Base-by-base conservation (phyloP, 129 eudicot species). In the Arctium minus region DNA sequence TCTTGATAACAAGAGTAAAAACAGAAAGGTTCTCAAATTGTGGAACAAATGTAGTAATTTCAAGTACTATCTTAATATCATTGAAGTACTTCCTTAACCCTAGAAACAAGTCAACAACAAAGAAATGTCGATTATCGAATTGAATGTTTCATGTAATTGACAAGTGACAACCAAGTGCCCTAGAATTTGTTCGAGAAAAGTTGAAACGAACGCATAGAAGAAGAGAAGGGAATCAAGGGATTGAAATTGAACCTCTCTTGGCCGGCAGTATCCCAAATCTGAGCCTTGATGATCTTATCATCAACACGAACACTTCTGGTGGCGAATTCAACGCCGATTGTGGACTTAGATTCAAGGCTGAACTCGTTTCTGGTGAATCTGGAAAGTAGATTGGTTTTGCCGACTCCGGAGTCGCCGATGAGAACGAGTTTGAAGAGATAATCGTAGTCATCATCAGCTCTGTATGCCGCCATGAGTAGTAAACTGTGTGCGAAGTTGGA, bases 401-500 rank as follows among this genome's bases (percentile, higher is more conserved):
- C 94, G 74, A 90, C 94, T n/a, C 94, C 94, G 30, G 92, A 90
- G 35, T 90, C 94, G 1, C 94, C 94, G 88, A 88, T 90, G 56
- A 90, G 77, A 32, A 90, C 92, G 73, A 90, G 81, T 81, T 90
- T 90, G 85, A 86, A 88, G 12, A 90, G 80, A 78, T 90, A 88
- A 80, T 88, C 90, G 81, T 88, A 90, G 87, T 90, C 94, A 81
- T 90, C 94, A 17, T 91, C 92, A 32, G 90, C 85, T 78, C 92
- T 85, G 80, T 88, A 91, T 56, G 86, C 89, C 81, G 87, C 87
- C 92, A 88, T 88, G 29, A 12, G 42, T 53, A 15, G 65, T 53
- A 53, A 53, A 22, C 9, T 7, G 5, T 53, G 27, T 15, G 22
- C 17, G 56, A 56, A 15, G 22, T 56, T 60, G 68, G 30, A 56